phyloP scores from a whole-genome alignment of 164 flowering plant species.

The Aristolochia contorta region DNA sequence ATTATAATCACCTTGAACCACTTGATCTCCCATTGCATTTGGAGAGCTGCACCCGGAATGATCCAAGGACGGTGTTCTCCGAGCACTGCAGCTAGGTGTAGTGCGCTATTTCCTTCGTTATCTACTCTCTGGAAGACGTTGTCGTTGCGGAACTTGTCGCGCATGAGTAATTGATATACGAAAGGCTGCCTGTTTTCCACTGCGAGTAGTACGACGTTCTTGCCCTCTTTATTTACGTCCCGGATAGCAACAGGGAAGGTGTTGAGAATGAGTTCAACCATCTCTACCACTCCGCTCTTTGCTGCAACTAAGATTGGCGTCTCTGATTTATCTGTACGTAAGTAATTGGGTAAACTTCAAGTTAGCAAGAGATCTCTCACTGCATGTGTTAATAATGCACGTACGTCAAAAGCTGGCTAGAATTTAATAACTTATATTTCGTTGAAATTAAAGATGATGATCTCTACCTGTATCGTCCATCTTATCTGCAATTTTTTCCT shows the following conservation, averaged over 20 bases:
- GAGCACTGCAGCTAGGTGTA: conserved; percentile 31
- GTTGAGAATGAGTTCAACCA: conserved; percentile 26
- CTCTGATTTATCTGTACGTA: conserved; percentile 8
- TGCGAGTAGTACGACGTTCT: conserved; percentile 31
- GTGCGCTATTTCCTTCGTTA: conserved; percentile 28
- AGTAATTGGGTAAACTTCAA: too few species aligned
- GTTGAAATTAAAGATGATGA: too few species aligned
- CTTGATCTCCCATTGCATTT: conserved; percentile 45
- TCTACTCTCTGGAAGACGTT: conserved; percentile 24
- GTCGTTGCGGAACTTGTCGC: conserved; percentile 13
- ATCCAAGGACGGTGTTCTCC: conserved; percentile 32
- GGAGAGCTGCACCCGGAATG: conserved; percentile 36
- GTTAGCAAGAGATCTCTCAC: too few species aligned
- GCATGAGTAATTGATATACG: conserved; percentile 19
- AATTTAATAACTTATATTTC: too few species aligned
- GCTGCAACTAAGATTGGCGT: conserved; percentile 34
- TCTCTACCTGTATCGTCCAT: too few species aligned
- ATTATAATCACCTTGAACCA: conserved; percentile 59
- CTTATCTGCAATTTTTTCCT: background rate
- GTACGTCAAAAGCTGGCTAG: too few species aligned
- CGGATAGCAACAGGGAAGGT: conserved; percentile 29
- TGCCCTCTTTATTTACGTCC: conserved; percentile 21
- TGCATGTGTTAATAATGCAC: too few species aligned
- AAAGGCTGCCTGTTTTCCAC: conserved; percentile 38
- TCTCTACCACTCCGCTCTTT: conserved; percentile 29